These are phyloP conservation scores for Didymella segeticola DNA, from an alignment of 2,329 filamentous ascomycete genomes.

Conservation along the genomic window DNA sequence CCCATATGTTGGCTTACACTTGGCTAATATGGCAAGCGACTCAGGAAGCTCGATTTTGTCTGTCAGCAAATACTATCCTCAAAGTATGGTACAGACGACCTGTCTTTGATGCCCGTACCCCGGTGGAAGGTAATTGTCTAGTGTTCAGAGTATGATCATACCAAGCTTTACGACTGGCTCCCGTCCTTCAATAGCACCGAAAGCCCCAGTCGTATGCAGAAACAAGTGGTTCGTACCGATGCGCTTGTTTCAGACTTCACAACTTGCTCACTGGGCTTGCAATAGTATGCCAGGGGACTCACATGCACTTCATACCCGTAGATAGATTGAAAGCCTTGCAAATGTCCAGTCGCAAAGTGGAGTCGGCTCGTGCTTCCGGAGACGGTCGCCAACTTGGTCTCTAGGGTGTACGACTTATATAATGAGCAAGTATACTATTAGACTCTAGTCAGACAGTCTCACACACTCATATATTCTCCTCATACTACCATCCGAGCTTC, in stretches of 20 bases:
- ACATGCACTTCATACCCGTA: conserved; percentile 7
- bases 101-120: background rate
- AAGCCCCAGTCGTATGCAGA: background rate
- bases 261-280: conserved; percentile 12
- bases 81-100: background rate
- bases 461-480: background rate
- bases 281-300: background rate
- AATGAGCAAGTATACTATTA: background rate
- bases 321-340: conserved; percentile 1
- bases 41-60: background rate
- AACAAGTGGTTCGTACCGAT: background rate
- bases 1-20: conserved; percentile 2
- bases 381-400: background rate
- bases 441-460: background rate
- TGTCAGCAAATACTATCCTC: background rate
- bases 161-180: background rate
- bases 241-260: conserved; percentile 9
- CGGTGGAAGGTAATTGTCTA: background rate
- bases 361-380: background rate
- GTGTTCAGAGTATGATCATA: too few species aligned
- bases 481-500: background rate
- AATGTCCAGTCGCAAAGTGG: conserved; percentile 9
- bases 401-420: background rate
- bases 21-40: conserved; percentile 11
- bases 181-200: background rate